Percentiles rank a stretch among this genome's conserved stretches.
phyloP scores from a whole-genome alignment of 1,284 basidiomycete species.

The Somion occarium region DNA sequence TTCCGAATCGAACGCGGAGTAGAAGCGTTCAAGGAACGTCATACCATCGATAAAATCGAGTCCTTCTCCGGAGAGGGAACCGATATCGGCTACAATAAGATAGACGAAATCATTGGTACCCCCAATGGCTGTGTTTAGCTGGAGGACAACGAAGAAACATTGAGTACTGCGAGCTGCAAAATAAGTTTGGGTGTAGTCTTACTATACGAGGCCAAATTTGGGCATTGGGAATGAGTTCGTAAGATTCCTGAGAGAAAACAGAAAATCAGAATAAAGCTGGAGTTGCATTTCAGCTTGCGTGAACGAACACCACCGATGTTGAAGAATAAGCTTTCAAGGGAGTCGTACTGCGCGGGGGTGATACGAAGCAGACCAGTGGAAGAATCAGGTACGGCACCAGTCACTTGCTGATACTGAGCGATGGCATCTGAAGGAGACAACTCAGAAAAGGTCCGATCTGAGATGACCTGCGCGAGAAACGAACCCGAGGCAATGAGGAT shows the following conservation, averaged over 20 bases:
- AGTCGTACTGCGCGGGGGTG: constrained; percentile 41
- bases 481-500: constrained; percentile 8
- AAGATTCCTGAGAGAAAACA: constrained; percentile 3
- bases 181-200: background rate
- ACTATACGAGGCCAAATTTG: constrained; percentile 24
- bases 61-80: constrained; percentile 10
- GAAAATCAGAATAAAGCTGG: background rate
- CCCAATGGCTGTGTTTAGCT: constrained; percentile 15
- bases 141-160: background rate
- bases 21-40: constrained; percentile 16
- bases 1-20: constrained; percentile 7
- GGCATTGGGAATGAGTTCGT: constrained; percentile 24
- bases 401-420: constrained; percentile 40
- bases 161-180: constrained; percentile 10
- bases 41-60: constrained; percentile 17
- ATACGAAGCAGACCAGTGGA: constrained; percentile 51
- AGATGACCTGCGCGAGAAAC: background rate
- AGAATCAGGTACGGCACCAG: constrained; percentile 43
- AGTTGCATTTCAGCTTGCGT: background rate
- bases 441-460: background rate
- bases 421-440: constrained; percentile 38
- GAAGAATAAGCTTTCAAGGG: constrained; percentile 52
- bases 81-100: constrained; percentile 14
- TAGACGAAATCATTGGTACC: constrained; percentile 12
- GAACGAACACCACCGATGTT: constrained; percentile 33